phyloP scores from a whole-genome alignment of 169 alveolate genomes.

The Toxoplasma gondii region DNA sequence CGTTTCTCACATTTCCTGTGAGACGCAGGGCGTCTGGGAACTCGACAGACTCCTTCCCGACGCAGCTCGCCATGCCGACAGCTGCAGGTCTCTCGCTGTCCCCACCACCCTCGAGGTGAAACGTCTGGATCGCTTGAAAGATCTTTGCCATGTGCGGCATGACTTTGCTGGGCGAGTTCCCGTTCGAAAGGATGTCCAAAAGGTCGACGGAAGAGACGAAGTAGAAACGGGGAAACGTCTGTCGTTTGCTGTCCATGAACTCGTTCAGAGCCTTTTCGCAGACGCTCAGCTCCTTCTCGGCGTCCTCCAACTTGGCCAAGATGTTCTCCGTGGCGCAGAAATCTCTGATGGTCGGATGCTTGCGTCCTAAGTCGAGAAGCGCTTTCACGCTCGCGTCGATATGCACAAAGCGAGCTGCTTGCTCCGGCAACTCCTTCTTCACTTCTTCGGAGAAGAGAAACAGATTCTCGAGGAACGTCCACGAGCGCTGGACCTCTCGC shows the following conservation, averaged over 20 bases:
- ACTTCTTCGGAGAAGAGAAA: constrained; percentile 97
- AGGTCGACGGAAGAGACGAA: constrained; percentile 95
- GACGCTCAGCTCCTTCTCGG: constrained; percentile 86
- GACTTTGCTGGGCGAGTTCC: constrained; percentile 94
- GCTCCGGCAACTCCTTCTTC: constrained; percentile 96
- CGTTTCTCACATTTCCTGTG: constrained; percentile 84
- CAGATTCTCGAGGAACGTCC: constrained; percentile 96
- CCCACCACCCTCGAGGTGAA: constrained; percentile 79
- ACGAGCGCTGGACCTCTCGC: constrained; percentile 94
- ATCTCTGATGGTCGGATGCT: constrained; percentile 80
- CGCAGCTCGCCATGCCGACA: constrained; percentile 90
- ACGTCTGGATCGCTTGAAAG: constrained; percentile 91
- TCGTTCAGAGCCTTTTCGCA: constrained; percentile 97
- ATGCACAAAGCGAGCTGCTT: constrained; percentile 92
- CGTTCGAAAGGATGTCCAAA: constrained; percentile 95
- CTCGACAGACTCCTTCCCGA: constrained; percentile 89
- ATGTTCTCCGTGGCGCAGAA: constrained; percentile 89
- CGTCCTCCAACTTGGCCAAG: constrained; percentile 87
- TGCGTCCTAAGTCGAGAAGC: constrained; percentile 87
- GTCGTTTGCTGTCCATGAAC: constrained; percentile 95
- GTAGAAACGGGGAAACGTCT: constrained; percentile 97
- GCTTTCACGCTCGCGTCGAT: constrained; percentile 93
- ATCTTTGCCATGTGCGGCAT: constrained; percentile 96
- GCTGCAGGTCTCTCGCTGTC: constrained; percentile 65
- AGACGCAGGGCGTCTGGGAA: constrained; percentile 88